phyloP scores from a whole-genome alignment of 2,329 filamentous ascomycete genomes.

The Cladosporium oxysporum region DNA sequence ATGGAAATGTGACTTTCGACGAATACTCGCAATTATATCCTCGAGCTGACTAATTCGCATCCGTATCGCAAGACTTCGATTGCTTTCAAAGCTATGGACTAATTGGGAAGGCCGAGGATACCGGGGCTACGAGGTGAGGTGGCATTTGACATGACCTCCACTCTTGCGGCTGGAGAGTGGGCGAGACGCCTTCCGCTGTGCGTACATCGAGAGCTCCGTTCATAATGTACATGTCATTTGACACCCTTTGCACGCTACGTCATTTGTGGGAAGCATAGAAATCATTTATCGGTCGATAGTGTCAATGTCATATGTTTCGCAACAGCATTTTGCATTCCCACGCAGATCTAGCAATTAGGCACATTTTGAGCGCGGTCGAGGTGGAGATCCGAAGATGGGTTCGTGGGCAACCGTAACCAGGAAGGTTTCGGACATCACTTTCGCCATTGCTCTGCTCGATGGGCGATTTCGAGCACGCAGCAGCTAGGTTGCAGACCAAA shows the following conservation, averaged over 20 bases:
- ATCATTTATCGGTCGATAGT: neutral
- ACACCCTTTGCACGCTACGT: neutral
- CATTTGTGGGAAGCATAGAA: neutral
- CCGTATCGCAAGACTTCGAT: neutral
- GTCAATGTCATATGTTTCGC: neutral
- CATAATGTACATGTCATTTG: neutral
- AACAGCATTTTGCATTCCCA: neutral
- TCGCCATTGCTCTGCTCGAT: neutral
- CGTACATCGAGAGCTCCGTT: neutral
- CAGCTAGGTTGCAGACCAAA: neutral
- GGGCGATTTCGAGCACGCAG: neutral
- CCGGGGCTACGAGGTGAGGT: neutral
- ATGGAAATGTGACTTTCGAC: no score
- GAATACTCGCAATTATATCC: neutral
- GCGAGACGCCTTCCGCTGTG: neutral
- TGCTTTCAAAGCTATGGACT: neutral
- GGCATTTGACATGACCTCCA: neutral
- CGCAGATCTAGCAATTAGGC: neutral
- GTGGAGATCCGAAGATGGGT: no score
- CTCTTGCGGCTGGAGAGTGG: slow-evolving; percentile 6
- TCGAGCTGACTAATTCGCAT: neutral
- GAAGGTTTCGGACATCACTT: neutral
- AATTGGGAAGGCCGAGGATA: neutral
- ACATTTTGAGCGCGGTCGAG: neutral
- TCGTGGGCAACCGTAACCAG: no score